Conservation (phyloP, 2,329 filamentous ascomycete species). For the Fusarium sp. region DNA sequence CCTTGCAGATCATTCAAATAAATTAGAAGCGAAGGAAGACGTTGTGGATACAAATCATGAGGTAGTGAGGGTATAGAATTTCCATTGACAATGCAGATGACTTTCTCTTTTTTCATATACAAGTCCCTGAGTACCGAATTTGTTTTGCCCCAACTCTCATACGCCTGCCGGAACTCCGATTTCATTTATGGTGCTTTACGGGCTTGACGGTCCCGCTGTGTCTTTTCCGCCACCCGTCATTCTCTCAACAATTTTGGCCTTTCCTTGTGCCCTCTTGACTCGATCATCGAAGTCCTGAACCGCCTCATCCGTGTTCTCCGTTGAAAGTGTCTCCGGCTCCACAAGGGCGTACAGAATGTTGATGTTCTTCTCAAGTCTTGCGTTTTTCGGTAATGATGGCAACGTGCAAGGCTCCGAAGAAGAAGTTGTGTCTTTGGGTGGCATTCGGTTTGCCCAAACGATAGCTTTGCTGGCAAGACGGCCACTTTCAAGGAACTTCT, state of each 20-base stretch:
- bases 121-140: background rate
- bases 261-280: slow-evolving; percentile 83
- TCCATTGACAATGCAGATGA: slow-evolving; percentile 47
- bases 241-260: slow-evolving; percentile 85
- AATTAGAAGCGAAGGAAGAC: slow-evolving; percentile 39
- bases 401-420: slow-evolving; percentile 41
- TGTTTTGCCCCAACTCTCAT: background rate
- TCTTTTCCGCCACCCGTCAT: slow-evolving; percentile 58
- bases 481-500: slow-evolving; percentile 88
- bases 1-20: slow-evolving; percentile 72
- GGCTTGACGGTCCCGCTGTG: slow-evolving; percentile 12
- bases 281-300: slow-evolving; percentile 94
- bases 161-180: slow-evolving; percentile 16
- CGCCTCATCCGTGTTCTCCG: slow-evolving; percentile 85
- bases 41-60: slow-evolving; percentile 48
- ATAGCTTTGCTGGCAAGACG: slow-evolving; percentile 79
- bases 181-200: background rate
- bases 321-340: slow-evolving; percentile 80
- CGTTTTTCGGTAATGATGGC: slow-evolving; percentile 63
- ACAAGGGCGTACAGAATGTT: slow-evolving; percentile 79
- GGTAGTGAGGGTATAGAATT: slow-evolving; percentile 46
- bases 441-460: slow-evolving; percentile 84
- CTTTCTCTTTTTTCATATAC: slow-evolving; percentile 33
- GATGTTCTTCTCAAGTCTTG: slow-evolving; percentile 81
- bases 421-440: slow-evolving; percentile 7